Conservation (phyloP, 371 early-diverging fungal genomes). For the Lichtheimia hyalospora region DNA sequence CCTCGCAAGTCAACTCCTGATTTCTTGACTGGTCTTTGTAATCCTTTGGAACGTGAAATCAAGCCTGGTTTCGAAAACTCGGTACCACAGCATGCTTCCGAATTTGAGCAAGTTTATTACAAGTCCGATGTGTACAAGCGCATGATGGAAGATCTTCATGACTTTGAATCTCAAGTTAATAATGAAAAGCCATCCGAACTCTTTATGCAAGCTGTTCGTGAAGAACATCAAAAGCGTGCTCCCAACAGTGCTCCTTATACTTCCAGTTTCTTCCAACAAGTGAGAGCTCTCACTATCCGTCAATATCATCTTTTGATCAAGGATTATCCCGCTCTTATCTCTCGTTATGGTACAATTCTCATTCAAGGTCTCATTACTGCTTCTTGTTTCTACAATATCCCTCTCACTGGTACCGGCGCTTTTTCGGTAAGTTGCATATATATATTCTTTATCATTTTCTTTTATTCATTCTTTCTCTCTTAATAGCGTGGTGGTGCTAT, state of each 20-base stretch:
- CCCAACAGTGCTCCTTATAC: conserved; percentile 41
- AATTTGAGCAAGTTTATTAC: conserved; percentile 51
- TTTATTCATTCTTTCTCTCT: too few relatives aligned
- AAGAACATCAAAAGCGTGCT: conserved; percentile 42
- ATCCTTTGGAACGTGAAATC: conserved; percentile 61
- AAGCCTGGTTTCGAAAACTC: conserved; percentile 52
- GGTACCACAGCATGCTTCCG: conserved; percentile 40
- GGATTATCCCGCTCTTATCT: conserved; percentile 41
- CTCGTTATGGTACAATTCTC: conserved; percentile 54
- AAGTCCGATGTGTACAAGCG: conserved; percentile 30
- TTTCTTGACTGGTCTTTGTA: conserved; percentile 73
- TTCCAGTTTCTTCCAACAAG: conserved; percentile 51
- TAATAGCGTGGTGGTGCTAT: conserved; percentile 57
- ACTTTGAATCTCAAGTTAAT: conserved; percentile 8
- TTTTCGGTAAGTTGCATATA: conserved; percentile 34
- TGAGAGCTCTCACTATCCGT: conserved; percentile 44
- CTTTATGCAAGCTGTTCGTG: conserved; percentile 41
- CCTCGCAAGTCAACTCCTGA: conserved; percentile 75
- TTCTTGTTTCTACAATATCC: conserved; percentile 62
- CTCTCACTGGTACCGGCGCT: conserved; percentile 50
- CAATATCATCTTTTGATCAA: conserved; percentile 52
- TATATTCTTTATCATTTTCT: too few relatives aligned
- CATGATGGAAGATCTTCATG: conserved; percentile 34
- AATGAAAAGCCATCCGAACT: conserved; percentile 26
- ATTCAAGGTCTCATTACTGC: conserved; percentile 69